phyloP scores from a whole-genome alignment of 257 asterid genomes.

The Echites panduratus region DNA sequence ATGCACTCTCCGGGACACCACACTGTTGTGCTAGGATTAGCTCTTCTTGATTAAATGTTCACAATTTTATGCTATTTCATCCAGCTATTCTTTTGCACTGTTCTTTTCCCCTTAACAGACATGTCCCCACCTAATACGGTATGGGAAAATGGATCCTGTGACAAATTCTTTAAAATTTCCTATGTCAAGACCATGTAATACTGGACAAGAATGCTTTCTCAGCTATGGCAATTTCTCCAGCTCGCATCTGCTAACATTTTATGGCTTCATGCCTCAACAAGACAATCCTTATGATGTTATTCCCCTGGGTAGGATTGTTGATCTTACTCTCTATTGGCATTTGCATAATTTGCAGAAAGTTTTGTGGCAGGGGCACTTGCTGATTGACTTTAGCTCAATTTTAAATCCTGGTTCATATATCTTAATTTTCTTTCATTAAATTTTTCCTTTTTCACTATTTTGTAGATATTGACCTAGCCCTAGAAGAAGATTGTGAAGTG shows the following conservation, averaged over 20 bases:
- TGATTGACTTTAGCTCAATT: not conserved
- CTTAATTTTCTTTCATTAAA: not conserved
- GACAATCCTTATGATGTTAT: slow-evolving; percentile 74
- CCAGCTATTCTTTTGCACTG: slow-evolving; percentile 8
- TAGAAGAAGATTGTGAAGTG: slow-evolving; percentile 34
- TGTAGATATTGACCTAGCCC: slow-evolving; percentile 54
- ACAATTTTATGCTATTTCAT: not conserved
- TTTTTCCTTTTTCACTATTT: slow-evolving; percentile 8
- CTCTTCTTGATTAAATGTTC: not conserved
- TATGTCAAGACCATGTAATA: slow-evolving; percentile 65
- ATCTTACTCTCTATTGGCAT: not conserved
- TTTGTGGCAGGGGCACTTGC: not conserved
- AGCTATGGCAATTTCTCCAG: slow-evolving; percentile 82
- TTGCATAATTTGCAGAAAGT: not conserved
- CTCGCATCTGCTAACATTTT: slow-evolving; percentile 83
- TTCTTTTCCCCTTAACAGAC: slow-evolving; percentile 39
- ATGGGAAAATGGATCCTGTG: slow-evolving; percentile 61
- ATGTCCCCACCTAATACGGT: slow-evolving; percentile 74
- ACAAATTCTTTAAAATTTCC: slow-evolving; percentile 65
- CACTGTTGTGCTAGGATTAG: not conserved
- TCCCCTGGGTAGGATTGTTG: slow-evolving; percentile 63
- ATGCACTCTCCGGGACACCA: not conserved
- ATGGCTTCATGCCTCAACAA: slow-evolving; percentile 77
- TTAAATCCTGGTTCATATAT: not conserved
- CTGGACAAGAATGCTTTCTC: slow-evolving; percentile 86